These are phyloP conservation scores for Hygrophoropsis aurantiaca DNA, from an alignment of 768 basidiomycete species.

Conservation along the genomic window DNA sequence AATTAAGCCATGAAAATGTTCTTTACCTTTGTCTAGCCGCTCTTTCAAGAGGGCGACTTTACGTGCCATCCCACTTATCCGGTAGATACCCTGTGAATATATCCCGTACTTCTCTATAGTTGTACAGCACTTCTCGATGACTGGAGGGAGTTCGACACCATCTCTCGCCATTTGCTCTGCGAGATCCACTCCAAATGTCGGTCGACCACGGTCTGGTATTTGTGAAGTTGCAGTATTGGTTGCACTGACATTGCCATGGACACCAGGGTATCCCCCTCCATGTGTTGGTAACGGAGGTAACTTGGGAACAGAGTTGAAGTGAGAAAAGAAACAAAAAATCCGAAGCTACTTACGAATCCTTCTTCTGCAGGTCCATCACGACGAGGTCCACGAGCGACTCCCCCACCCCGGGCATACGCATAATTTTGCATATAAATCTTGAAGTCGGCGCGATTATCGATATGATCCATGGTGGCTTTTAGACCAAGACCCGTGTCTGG, in stretches of 20 bases:
- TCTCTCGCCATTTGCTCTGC: conserved; percentile 93
- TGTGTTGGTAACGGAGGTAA: conserved; percentile 61
- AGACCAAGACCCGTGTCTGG: conserved; percentile 58
- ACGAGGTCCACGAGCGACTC: conserved; percentile 65
- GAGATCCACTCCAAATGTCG: conserved; percentile 93
- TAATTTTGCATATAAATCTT: conserved; percentile 98
- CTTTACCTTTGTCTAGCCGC: conserved; percentile 78
- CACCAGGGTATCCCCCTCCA: conserved; percentile 21
- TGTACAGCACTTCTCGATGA: conserved; percentile 85
- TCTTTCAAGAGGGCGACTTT: conserved; percentile 83
- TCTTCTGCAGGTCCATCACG: conserved; percentile 90
- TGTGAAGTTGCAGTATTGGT: conserved; percentile 28
- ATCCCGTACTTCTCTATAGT: conserved; percentile 92
- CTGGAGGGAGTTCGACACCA: conserved; percentile 82
- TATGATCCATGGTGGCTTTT: conserved; percentile 83
- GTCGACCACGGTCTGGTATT: conserved; percentile 58
- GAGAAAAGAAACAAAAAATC: conserved; percentile 2
- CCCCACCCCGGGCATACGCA: conserved; percentile 78
- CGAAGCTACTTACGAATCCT: conserved; percentile 77
- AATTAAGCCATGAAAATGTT: conserved; percentile 2
- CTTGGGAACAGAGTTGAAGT: conserved; percentile 32
- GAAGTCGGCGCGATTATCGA: conserved; percentile 95
- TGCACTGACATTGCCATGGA: conserved; percentile 21
- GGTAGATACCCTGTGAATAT: conserved; percentile 84
- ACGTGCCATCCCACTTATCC: conserved; percentile 88